Conservation (phyloP, 495 filamentous ascomycete species). For the Hypoxylon fragiforme region DNA sequence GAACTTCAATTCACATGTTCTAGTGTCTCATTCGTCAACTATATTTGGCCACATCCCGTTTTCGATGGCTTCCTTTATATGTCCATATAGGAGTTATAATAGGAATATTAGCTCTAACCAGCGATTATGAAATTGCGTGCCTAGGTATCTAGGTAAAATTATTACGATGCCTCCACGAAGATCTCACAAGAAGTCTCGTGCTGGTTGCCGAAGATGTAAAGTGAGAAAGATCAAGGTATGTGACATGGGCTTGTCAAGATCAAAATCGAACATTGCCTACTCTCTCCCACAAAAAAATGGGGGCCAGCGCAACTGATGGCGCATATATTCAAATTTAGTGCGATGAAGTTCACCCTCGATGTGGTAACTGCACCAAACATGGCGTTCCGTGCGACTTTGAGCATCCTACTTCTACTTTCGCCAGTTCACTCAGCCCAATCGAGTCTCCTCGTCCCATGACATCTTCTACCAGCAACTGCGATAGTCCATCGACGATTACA, state of each 20-base stretch:
- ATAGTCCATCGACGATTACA: conserved; percentile 35
- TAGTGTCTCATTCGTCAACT: conserved; percentile 8
- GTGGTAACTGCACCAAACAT: conserved; percentile 66
- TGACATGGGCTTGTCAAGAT: background rate
- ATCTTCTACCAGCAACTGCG: conserved; percentile 39
- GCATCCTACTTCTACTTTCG: conserved; percentile 44
- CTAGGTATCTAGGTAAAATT: too few relatives aligned
- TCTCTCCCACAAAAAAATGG: conserved; percentile 4
- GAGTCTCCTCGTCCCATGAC: conserved; percentile 38
- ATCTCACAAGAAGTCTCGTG: conserved; percentile 65
- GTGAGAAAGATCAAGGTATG: conserved; percentile 64
- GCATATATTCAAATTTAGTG: conserved; percentile 46
- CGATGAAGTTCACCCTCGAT: conserved; percentile 64
- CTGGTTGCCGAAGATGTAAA: conserved; percentile 65
- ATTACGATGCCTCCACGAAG: conserved; percentile 57
- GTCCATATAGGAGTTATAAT: conserved; percentile 16
- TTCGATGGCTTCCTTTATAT: conserved; percentile 34
- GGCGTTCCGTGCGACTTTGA: conserved; percentile 66
- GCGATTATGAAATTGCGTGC: conserved; percentile 25
- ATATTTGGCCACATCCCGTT: conserved; percentile 9
- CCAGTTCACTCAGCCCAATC: conserved; percentile 37
- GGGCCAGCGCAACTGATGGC: conserved; percentile 14
- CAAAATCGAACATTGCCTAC: too few relatives aligned
- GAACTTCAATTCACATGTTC: background rate
- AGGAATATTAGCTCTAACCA: conserved; percentile 2